Evolutionary conservation across 177 flowering plant species (phyloP), one percentile per base, ranked within the genome.

Genomic region (Vitis hybrid): DNA sequence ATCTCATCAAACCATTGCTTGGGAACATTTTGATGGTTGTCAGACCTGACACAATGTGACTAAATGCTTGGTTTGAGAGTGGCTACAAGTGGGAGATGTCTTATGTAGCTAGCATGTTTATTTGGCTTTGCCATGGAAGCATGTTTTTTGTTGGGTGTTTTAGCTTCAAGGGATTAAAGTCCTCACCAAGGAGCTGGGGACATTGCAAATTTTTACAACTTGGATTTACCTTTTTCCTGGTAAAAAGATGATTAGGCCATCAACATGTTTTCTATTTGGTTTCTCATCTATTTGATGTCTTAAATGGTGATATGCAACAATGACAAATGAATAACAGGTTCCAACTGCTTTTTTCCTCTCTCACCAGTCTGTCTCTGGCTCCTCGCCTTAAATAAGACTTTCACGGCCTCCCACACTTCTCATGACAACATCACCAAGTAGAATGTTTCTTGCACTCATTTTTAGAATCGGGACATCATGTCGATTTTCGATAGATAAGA

Each of bases 101-200:
- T 60, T 22, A 19, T 55, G 69, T 50, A 65, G 58, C 39, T 65
- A n/a, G 19, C 19, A 51, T 65, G 53, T 26, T 26, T 26, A 26
- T 51, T 69, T 45, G 60, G 57, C 57, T 12, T 69, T n/a, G 26
- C 12, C 3, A 18, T 48, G 26, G 66, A 63, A 48, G 53, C 68
- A 51, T 52, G 29, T 26, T 26, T 26, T 26, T 26, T 3, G 29
- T 13, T 14, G 48, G 52, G 8, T 2, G 29, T 7, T 48, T 49
- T 5, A 45, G 55, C 14, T 64, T 18, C 20, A 64, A 18, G 55
- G 16, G 5, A 48, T 64, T 31, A 2, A 8, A 13, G 1, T 51
- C 11, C 11, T 33, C 19, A 29, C 11, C 55, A 50, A 39, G 14
- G 6, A 15, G 50, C 5, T 33, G 51, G 50, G 10, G 8, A 33